These are phyloP conservation scores for Populus tremula DNA, from an alignment of 345 rosid species.

Conservation along the genomic window DNA sequence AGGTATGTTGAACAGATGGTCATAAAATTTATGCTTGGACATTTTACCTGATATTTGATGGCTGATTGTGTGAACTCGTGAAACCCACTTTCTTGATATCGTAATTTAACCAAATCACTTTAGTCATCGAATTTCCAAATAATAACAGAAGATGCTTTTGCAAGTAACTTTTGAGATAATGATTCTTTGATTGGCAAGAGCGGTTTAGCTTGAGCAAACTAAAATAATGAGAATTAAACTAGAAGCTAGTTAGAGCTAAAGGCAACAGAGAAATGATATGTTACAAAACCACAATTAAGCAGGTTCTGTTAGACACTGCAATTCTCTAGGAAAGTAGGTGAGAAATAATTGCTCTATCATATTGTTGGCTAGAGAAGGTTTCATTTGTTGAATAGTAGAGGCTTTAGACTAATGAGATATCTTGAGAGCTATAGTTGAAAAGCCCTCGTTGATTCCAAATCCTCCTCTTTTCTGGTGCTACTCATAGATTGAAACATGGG, in stretches of 20 bases:
- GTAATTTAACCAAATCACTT: background rate
- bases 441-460: background rate
- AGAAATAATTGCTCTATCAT: background rate
- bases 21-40: background rate
- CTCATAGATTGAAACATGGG: background rate
- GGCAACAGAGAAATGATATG: background rate
- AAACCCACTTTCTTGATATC: background rate
- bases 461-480: background rate
- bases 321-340: background rate
- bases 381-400: background rate
- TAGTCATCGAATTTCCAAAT: background rate
- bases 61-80: background rate
- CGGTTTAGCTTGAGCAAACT: background rate
- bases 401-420: background rate
- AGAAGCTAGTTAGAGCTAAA: background rate
- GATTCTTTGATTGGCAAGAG: background rate
- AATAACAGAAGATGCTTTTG: background rate
- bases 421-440: background rate
- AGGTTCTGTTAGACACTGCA: background rate
- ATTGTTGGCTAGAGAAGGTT: background rate
- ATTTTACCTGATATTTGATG: background rate
- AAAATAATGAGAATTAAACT: background rate
- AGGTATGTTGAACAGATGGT: conserved; percentile 43
- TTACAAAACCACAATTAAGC: background rate
- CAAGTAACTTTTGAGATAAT: background rate